phyloP scores from a whole-genome alignment of 768 basidiomycete species.

The Agaricus bisporus region DNA sequence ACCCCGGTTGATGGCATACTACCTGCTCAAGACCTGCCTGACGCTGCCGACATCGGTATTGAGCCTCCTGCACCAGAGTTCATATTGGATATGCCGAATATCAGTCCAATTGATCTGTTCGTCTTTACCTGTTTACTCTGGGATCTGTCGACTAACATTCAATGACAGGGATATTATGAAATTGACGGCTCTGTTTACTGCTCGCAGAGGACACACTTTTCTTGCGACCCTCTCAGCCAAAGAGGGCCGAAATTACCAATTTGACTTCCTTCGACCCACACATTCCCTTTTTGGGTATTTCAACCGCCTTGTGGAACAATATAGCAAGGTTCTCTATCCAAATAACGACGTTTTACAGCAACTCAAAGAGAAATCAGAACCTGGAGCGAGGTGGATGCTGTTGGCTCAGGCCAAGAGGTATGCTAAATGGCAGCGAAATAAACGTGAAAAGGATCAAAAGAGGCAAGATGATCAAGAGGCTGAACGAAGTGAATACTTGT shows the following conservation, averaged over 20 bases:
- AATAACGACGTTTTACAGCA: slow-evolving; percentile 66
- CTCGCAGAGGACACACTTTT: slow-evolving; percentile 83
- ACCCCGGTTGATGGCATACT: slow-evolving; percentile 23
- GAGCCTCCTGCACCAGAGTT: slow-evolving; percentile 83
- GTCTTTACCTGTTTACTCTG: slow-evolving; percentile 25
- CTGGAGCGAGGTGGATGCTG: slow-evolving; percentile 69
- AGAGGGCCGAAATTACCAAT: slow-evolving; percentile 95
- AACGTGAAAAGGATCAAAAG: slow-evolving; percentile 80
- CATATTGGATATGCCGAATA: slow-evolving; percentile 78
- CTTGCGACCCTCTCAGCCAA: slow-evolving; percentile 76
- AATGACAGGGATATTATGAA: slow-evolving; percentile 83
- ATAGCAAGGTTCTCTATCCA: slow-evolving; percentile 85
- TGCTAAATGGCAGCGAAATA: slow-evolving; percentile 84
- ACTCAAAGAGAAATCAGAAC: slow-evolving; percentile 58
- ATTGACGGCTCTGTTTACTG: slow-evolving; percentile 92
- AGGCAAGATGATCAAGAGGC: slow-evolving; percentile 90
- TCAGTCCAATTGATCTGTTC: slow-evolving; percentile 86
- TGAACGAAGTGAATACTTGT: slow-evolving; percentile 62
- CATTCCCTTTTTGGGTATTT: slow-evolving; percentile 97
- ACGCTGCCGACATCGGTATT: slow-evolving; percentile 56
- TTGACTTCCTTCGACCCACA: slow-evolving; percentile 93
- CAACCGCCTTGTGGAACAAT: slow-evolving; percentile 95
- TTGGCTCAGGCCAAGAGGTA: slow-evolving; percentile 71
- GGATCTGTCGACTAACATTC: neutral
- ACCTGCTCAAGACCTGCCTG: slow-evolving; percentile 31